These are phyloP conservation scores for Selaginella tamariscina DNA, from an alignment of 75 land plant species.

Conservation along the genomic window DNA sequence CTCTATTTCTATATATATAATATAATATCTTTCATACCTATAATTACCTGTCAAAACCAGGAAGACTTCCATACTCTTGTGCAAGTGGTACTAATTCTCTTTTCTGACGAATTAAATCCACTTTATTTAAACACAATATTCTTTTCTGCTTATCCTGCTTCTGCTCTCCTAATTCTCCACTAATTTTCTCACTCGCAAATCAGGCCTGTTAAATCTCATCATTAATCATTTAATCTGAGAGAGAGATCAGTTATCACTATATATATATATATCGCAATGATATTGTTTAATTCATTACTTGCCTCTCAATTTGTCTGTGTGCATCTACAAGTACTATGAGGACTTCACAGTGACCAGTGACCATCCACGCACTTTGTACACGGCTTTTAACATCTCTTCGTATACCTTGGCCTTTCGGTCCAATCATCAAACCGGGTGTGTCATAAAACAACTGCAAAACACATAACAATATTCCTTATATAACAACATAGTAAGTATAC, in stretches of 20 bases:
- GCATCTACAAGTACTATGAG: constrained; percentile 90
- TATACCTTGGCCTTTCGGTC: constrained; percentile 44
- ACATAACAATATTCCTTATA: background rate
- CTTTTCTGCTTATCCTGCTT: constrained; percentile 50
- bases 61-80: constrained; percentile 57
- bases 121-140: constrained; percentile 82
- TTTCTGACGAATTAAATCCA: constrained; percentile 72
- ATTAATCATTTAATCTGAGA: constrained; percentile 4
- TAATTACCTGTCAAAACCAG: constrained; percentile 70
- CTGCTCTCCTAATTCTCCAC: constrained; percentile 52
- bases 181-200: constrained; percentile 58
- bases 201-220: constrained; percentile 36
- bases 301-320: constrained; percentile 73
- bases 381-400: constrained; percentile 52
- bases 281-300: background rate
- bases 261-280: constrained; percentile 13
- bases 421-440: constrained; percentile 80
- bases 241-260: background rate
- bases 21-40: background rate
- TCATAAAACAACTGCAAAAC: constrained; percentile 78
- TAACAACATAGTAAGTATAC: background rate
- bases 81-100: constrained; percentile 64
- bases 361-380: constrained; percentile 80
- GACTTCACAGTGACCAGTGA: constrained; percentile 62
- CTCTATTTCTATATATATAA: no score